Evolutionary conservation across 2,329 filamentous ascomycete species (phyloP).

Genomic region (Microcyclospora pomicola): DNA sequence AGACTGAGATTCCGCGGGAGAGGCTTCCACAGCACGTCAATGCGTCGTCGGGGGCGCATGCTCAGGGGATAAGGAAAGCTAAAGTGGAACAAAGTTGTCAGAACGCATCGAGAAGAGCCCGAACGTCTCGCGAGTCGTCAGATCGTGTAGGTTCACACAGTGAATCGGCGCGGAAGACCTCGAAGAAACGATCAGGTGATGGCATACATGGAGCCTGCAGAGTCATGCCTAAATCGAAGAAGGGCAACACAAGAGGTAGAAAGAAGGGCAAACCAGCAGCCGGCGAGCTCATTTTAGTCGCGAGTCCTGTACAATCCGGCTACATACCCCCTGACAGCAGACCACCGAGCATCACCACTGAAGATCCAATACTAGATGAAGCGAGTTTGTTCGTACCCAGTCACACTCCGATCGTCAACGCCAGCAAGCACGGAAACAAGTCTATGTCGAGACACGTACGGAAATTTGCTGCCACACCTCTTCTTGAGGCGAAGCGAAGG

Average conservation of each 20-base stretch:
- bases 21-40: not conserved
- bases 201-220: not conserved
- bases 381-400: constrained; percentile 2
- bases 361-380: constrained; percentile 9
- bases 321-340: not conserved
- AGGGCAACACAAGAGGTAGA: not conserved
- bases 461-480: not conserved
- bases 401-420: constrained; percentile 6
- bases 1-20: not conserved
- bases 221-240: not conserved
- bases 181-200: not conserved
- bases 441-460: not conserved
- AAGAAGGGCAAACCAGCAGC: constrained; percentile 6
- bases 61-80: not conserved
- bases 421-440: not conserved
- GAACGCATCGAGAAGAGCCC: not conserved
- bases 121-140: not conserved
- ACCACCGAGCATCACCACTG: constrained; percentile 1
- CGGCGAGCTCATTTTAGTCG: constrained; percentile 11
- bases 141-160: not conserved
- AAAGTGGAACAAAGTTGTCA: not conserved
- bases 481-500: not conserved
- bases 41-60: too few species aligned
- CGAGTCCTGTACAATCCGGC: constrained; percentile 1
- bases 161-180: not conserved